Evolutionary conservation across 306 rosid species (phyloP).

Genomic region (Sindora glabra): DNA sequence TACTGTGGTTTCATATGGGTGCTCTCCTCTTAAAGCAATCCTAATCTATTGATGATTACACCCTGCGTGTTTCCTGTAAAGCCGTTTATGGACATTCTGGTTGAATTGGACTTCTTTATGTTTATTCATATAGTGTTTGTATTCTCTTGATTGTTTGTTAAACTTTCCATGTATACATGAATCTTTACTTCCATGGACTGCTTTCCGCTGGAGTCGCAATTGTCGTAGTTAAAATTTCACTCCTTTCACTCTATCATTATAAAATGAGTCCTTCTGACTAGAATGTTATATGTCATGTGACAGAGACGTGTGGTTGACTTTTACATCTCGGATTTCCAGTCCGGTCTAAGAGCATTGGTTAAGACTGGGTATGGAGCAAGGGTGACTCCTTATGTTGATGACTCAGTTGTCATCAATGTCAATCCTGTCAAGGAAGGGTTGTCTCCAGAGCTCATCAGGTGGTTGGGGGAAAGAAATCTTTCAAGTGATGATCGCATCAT

Average conservation of each 20-base stretch:
- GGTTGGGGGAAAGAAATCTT: constrained; percentile 88
- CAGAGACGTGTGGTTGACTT: constrained; percentile 97
- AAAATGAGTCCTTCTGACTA: too few species aligned
- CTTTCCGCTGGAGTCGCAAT: background rate
- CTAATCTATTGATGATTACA: too few species aligned
- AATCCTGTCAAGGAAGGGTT: constrained; percentile 64
- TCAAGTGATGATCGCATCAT: constrained; percentile 80
- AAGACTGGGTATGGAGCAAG: constrained; percentile 91
- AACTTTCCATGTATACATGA: background rate
- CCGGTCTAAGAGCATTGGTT: constrained; percentile 95
- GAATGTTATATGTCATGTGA: constrained; percentile 25
- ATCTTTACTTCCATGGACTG: background rate
- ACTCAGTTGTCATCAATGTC: constrained; percentile 53
- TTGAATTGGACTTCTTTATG: too few species aligned
- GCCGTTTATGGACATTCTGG: too few species aligned
- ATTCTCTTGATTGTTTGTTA: too few species aligned
- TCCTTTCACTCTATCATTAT: too few species aligned
- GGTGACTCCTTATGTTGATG: constrained; percentile 92
- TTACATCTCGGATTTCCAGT: constrained; percentile 98
- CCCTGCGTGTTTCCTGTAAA: too few species aligned
- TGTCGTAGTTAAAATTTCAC: constrained; percentile 7
- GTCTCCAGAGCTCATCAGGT: constrained; percentile 72
- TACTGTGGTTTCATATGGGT: too few species aligned
- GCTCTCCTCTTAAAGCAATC: too few species aligned
- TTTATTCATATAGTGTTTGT: too few species aligned